Evolutionary conservation across 23 red algal genomes (phyloP).

Genomic region (Gracilaria domingensis): DNA sequence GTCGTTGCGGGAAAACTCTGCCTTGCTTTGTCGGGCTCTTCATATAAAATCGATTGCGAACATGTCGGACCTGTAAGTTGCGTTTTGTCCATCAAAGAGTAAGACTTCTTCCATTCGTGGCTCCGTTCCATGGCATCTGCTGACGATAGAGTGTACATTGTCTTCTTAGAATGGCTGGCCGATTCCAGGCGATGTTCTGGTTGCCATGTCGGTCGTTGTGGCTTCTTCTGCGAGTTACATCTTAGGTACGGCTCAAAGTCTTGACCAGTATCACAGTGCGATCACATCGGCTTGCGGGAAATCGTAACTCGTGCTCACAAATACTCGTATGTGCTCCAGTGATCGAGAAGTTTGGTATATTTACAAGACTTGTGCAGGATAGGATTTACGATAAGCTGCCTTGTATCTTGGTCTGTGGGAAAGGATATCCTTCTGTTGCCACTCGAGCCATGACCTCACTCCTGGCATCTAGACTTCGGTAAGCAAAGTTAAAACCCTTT

Average conservation of each 20-base stretch:
- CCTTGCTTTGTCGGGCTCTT: slow-evolving; percentile 34
- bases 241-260: slow-evolving; percentile 30
- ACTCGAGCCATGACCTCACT: slow-evolving; percentile 62
- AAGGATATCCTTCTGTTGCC: slow-evolving; percentile 81
- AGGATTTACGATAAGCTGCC: slow-evolving; percentile 67
- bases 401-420: slow-evolving; percentile 74
- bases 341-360: slow-evolving; percentile 84
- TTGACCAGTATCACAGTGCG: not conserved
- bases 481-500: slow-evolving; percentile 1
- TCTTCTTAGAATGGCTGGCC: slow-evolving; percentile 65
- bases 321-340: slow-evolving; percentile 20
- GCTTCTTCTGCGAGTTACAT: slow-evolving; percentile 59
- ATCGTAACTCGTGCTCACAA: not conserved
- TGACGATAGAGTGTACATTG: not conserved
- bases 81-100: too few species aligned
- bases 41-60: slow-evolving; percentile 58
- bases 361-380: slow-evolving; percentile 75
- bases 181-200: slow-evolving; percentile 66
- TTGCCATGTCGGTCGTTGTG: slow-evolving; percentile 29
- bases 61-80: slow-evolving; percentile 63
- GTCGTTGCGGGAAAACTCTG: slow-evolving; percentile 55
- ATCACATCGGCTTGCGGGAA: not conserved
- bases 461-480: slow-evolving; percentile 45
- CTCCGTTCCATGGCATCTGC: not conserved
- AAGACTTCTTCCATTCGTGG: not conserved